Conservation (phyloP, 208 protist genomes). For the Crithidia mellificae region DNA sequence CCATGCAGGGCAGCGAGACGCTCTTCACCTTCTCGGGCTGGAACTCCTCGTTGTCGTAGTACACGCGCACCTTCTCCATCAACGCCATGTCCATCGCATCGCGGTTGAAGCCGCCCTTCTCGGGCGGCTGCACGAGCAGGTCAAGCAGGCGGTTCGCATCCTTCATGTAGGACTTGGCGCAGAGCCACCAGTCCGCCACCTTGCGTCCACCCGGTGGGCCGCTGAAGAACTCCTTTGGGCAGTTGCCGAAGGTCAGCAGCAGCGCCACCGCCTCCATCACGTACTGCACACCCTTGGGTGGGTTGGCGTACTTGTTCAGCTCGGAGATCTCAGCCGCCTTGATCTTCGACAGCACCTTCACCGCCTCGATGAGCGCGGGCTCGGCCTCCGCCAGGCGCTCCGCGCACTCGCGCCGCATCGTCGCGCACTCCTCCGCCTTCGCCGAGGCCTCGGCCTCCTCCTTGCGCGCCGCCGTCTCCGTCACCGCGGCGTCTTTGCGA, state of each 20-base stretch:
- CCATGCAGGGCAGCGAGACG: slow-evolving; percentile 96
- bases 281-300: slow-evolving; percentile 96
- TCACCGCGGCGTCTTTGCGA: slow-evolving; percentile 90
- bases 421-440: slow-evolving; percentile 95
- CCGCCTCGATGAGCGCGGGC: slow-evolving; percentile 93
- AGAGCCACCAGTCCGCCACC: slow-evolving; percentile 96
- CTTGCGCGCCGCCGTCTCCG: slow-evolving; percentile 75
- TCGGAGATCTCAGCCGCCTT: slow-evolving; percentile 97
- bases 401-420: slow-evolving; percentile 90
- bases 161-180: slow-evolving; percentile 93
- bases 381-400: slow-evolving; percentile 95
- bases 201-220: slow-evolving; percentile 92
- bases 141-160: slow-evolving; percentile 91
- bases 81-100: slow-evolving; percentile 94
- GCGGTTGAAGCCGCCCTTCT: slow-evolving; percentile 90
- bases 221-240: slow-evolving; percentile 93
- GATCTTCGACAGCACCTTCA: slow-evolving; percentile 94
- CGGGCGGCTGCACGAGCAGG: slow-evolving; percentile 83
- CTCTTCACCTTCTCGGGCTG: slow-evolving; percentile 90
- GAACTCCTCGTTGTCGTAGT: slow-evolving; percentile 94
- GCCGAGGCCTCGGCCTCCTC: slow-evolving; percentile 93
- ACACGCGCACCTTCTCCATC: slow-evolving; percentile 93
- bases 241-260: slow-evolving; percentile 94
- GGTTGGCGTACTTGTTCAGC: slow-evolving; percentile 95
- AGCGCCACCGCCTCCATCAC: slow-evolving; percentile 98